These are phyloP conservation scores for Leccinum variicolor DNA, from an alignment of 768 basidiomycete species.

Conservation along the genomic window DNA sequence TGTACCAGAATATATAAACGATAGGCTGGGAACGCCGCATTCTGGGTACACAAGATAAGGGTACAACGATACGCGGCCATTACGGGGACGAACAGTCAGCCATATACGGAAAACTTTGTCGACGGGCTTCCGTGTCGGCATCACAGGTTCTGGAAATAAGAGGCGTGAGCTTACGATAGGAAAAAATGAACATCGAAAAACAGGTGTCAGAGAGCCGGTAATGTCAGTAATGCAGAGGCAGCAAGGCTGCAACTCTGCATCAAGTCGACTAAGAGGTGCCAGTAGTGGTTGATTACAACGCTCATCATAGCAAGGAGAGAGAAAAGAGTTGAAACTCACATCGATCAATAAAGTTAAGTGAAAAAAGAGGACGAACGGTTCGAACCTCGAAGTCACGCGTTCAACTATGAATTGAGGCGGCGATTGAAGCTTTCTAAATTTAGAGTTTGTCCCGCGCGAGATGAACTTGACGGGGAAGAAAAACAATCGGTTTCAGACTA, in stretches of 20 bases:
- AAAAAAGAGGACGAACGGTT: background rate
- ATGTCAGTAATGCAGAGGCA: conserved; percentile 72
- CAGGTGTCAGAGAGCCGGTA: conserved; percentile 52
- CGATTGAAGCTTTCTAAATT: conserved; percentile 6
- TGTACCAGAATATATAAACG: conserved; percentile 6
- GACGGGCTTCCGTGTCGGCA: background rate
- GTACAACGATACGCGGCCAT: background rate
- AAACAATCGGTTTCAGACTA: background rate
- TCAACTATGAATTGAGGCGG: conserved; percentile 19
- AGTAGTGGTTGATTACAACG: conserved; percentile 70
- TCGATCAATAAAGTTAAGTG: background rate
- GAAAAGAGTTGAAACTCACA: conserved; percentile 16
- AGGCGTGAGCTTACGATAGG: conserved; percentile 15
- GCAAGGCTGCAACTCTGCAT: conserved; percentile 33
- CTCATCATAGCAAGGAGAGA: conserved; percentile 51
- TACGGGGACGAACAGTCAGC: conserved; percentile 2
- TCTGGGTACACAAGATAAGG: conserved; percentile 6
- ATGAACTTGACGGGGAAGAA: background rate
- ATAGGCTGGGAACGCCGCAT: conserved; percentile 2
- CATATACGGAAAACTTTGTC: background rate
- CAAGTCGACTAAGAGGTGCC: conserved; percentile 94
- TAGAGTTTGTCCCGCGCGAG: background rate
- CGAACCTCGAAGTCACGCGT: background rate
- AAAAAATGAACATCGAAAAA: background rate
- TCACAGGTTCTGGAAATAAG: conserved; percentile 10